Base-by-base conservation (phyloP, 2,329 filamentous ascomycete species). In the Byssothecium circinans region DNA sequence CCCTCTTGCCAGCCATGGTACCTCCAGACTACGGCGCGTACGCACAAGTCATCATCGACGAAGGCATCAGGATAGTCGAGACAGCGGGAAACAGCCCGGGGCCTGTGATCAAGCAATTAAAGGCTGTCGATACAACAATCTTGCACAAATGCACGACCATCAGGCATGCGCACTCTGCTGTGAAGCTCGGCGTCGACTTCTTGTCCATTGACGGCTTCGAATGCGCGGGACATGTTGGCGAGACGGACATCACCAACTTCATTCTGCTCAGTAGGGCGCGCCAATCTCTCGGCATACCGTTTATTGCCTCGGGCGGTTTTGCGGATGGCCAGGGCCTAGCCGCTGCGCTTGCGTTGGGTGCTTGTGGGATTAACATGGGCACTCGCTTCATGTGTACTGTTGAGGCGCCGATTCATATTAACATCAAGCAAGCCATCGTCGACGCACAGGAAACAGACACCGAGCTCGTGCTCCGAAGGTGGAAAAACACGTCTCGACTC, bases 131-230 rank as follows among this genome's bases (percentile, higher is more conserved):
- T 47, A 82, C 83, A 63, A 92, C 82, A 46, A 85, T 99, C 61
- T 78, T 99, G 47, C 94, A 99, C 82, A 99, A 99, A 77, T 97
- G 94, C 79, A 99, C 94, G 8, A 95, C 90, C 4, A 95, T 99
- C 74, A 80, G 91, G 45, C 94, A 99, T 70, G 94, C 94, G 17
- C 83, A 90, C 71, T 91, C 87, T 57, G 94, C 94, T 40, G 81
- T 95, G 49, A 96, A 95, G 74, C 84, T 97, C 32, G 94, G 94
- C 54, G 94, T 96, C 4, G 94, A 99, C 73, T 97, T 99, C 74
- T 76, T 99, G 48, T 91, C 87, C 58, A 97, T 99, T 61, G 94
- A 99, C 69, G 94, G 94, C 35, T 97, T 99, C 69, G 94, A 99
- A 74, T 99, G 94, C 75, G 94, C 91, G 35, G 94, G 84, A 57